Evolutionary conservation across 139 green algal species (phyloP), one percentile per base, ranked within the genome.

Genomic region (Volvox reticuliferus): DNA sequence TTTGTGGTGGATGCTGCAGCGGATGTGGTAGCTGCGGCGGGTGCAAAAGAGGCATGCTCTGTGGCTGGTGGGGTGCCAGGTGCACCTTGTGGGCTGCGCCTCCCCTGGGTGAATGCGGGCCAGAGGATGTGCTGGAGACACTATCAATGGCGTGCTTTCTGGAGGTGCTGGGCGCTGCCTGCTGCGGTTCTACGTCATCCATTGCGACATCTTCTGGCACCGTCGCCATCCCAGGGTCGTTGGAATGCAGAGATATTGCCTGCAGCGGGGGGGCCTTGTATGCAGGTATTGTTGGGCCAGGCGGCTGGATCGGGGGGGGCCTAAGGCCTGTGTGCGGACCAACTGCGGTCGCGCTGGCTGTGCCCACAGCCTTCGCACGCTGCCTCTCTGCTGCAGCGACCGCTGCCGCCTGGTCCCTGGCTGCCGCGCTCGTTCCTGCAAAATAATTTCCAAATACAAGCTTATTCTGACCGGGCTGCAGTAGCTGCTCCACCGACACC

Each of bases 371-470:
- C 67, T 76, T 88, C 9, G 76, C 79, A 2, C 65, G 79, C 88
- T 82, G 78, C 80, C 88, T 91, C n/a, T 91, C 79, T 0, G 67
- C 88, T 22, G 88, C 88, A 9, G 88, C 88, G 1, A 84, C 82
- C 1, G 82, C 82, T 6, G 44, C 82, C 17, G 61, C 63, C 55
- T 87, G 86, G 83, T 83, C 89, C 3, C 76, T 35, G 2, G 75
- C 75, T 5, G 81, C 89, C 28, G 37, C 82, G 22, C 82, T 91
- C 5, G 82, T 84, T 1, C 88, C 88, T 14, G 87, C 92, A 79
- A 94, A 94, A 85, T 94, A 94, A 78, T 94, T 92, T 19, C 89
- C 92, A 61, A 94, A 94, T 0, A 92, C 92, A 75, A 94, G 91
- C 18, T 92, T 91, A 75, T 93, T 94, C 67, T 94, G 91, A 12